phyloP scores from a whole-genome alignment of 352 stramenopile genomes.

The Globisporangium orthogonon region DNA sequence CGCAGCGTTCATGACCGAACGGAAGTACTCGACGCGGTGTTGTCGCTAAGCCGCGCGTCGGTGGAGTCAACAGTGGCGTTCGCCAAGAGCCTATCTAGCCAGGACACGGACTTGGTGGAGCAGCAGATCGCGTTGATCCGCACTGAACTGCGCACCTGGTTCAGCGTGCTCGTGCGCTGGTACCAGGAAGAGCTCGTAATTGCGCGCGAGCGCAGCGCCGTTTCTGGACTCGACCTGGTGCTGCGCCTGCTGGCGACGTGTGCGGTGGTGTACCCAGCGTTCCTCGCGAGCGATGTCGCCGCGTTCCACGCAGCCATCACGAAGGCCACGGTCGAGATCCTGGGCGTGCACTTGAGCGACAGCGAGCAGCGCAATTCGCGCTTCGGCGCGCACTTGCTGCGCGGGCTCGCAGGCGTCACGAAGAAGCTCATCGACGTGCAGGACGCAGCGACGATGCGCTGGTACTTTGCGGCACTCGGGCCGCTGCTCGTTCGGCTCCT shows the following conservation, averaged over 20 bases:
- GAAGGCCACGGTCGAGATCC: slow-evolving; percentile 12
- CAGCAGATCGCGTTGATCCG: slow-evolving; percentile 11
- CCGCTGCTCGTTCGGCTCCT: slow-evolving; percentile 28
- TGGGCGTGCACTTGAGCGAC: slow-evolving; percentile 16
- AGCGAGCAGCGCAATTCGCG: slow-evolving; percentile 15
- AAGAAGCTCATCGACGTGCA: slow-evolving; percentile 40
- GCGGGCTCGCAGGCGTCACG: slow-evolving; percentile 24
- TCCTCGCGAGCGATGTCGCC: slow-evolving; percentile 19
- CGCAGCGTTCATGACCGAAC: slow-evolving; percentile 13
- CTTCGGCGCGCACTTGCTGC: slow-evolving; percentile 22
- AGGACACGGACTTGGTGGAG: neutral
- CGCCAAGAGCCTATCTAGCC: slow-evolving; percentile 21
- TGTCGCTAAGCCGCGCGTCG: slow-evolving; percentile 32
- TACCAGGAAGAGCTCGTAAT: slow-evolving; percentile 28
- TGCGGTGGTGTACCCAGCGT: slow-evolving; percentile 22
- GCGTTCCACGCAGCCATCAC: slow-evolving; percentile 35
- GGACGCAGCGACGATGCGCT: slow-evolving; percentile 26
- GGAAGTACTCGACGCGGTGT: slow-evolving; percentile 22
- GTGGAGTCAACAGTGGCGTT: slow-evolving; percentile 35
- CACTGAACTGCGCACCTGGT: slow-evolving; percentile 20
- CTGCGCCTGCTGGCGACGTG: slow-evolving; percentile 37
- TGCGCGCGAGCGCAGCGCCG: slow-evolving; percentile 12
- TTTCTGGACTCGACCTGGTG: slow-evolving; percentile 20
- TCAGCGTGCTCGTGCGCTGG: slow-evolving; percentile 32
- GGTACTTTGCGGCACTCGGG: slow-evolving; percentile 39